phyloP scores from a whole-genome alignment of 2,329 filamentous ascomycete genomes.

The Monascus ruber region DNA sequence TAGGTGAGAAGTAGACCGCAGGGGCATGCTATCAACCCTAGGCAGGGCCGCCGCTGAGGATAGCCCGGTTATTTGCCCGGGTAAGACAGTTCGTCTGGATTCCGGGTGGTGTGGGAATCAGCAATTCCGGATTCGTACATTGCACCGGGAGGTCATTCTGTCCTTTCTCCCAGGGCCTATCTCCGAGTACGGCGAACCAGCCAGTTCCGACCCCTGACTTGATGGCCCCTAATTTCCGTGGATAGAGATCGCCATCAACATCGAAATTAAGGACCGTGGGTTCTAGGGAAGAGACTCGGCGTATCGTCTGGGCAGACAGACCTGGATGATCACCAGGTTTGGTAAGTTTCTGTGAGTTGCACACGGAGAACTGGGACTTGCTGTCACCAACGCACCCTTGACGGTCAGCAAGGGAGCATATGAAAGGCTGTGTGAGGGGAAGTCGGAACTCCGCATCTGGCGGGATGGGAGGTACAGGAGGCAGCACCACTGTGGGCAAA shows the following conservation, averaged over 20 bases:
- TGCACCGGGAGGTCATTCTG: slow-evolving; percentile 19
- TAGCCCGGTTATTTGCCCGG: slow-evolving; percentile 28
- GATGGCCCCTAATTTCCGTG: slow-evolving; percentile 76
- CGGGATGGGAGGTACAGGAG: slow-evolving; percentile 18
- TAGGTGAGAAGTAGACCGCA: not conserved
- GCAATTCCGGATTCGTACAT: slow-evolving; percentile 19
- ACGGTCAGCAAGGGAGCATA: too few relatives aligned
- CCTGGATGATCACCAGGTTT: too few relatives aligned
- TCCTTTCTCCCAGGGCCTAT: slow-evolving; percentile 49
- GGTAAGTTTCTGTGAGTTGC: too few relatives aligned
- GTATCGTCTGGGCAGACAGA: too few relatives aligned
- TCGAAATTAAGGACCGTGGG: slow-evolving; percentile 19
- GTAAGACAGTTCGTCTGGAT: slow-evolving; percentile 22
- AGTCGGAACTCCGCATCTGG: not conserved
- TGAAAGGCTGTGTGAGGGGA: too few relatives aligned
- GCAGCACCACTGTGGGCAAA: slow-evolving; percentile 17
- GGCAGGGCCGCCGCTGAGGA: slow-evolving; percentile 31
- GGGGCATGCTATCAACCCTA: slow-evolving; percentile 15
- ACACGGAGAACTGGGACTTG: too few relatives aligned
- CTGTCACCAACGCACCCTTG: too few relatives aligned
- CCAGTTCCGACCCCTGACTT: slow-evolving; percentile 75
- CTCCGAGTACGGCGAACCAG: slow-evolving; percentile 76
- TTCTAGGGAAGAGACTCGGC: not conserved
- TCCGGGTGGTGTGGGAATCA: slow-evolving; percentile 12
- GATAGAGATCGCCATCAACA: slow-evolving; percentile 63